Percentiles rank a stretch among this genome's conserved stretches.
phyloP scores from a whole-genome alignment of 2,329 filamentous ascomycete genomes.

The Colletotrichum melonis region DNA sequence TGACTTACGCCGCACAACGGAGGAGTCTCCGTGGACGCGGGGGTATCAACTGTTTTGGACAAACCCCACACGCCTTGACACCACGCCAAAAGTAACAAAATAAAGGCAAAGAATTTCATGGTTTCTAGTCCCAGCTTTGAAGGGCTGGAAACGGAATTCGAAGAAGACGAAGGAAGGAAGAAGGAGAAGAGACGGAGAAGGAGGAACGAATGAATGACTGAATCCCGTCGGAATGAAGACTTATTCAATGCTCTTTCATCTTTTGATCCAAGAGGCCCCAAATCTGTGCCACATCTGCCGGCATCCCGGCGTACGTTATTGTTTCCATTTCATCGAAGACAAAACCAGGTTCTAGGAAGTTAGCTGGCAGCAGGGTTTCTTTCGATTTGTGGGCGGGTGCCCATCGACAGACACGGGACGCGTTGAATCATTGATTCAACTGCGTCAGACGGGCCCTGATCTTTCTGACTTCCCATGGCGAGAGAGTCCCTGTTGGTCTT shows the following conservation, averaged over 20 bases:
- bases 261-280: not conserved
- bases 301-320: not conserved
- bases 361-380: slow-evolving; percentile 8
- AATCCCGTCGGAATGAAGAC: slow-evolving; percentile 8
- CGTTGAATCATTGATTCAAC: not conserved
- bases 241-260: not conserved
- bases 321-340: slow-evolving; percentile 19
- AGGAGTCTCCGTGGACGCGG: slow-evolving; percentile 18
- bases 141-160: not conserved
- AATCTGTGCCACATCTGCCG: slow-evolving; percentile 17
- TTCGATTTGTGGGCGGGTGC: not conserved
- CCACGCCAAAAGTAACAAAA: slow-evolving; percentile 16
- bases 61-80: slow-evolving; percentile 17
- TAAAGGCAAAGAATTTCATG: slow-evolving; percentile 27
- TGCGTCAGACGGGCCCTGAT: not conserved
- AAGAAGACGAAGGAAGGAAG: not conserved
- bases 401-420: not conserved
- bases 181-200: not conserved
- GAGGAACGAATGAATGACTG: not conserved
- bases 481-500: not conserved
- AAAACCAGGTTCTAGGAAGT: slow-evolving; percentile 1
- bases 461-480: not conserved
- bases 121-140: not conserved
- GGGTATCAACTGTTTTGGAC: slow-evolving; percentile 15
- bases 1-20: slow-evolving; percentile 37